Percentiles rank a stretch among this genome's conserved stretches.
phyloP scores from a whole-genome alignment of 768 basidiomycete genomes.

The Amyloporia xantha region DNA sequence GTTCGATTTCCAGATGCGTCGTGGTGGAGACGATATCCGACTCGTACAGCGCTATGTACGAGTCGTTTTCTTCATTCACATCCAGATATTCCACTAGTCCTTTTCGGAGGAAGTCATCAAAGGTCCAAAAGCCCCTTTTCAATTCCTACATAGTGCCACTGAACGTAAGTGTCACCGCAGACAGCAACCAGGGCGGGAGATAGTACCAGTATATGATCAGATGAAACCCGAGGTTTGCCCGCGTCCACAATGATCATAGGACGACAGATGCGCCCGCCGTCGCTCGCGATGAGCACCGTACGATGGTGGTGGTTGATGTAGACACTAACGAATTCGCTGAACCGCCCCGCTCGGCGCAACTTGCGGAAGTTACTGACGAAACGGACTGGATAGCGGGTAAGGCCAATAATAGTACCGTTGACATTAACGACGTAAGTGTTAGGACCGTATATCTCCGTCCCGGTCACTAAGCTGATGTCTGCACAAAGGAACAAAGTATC shows the following conservation, averaged over 20 bases:
- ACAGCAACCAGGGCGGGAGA: constrained; percentile 5
- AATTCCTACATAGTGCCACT: constrained; percentile 47
- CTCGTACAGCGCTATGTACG: constrained; percentile 93
- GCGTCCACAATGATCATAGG: constrained; percentile 96
- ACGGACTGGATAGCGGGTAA: constrained; percentile 76
- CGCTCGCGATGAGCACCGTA: constrained; percentile 92
- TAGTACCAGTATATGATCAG: constrained; percentile 73
- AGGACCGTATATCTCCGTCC: constrained; percentile 92
- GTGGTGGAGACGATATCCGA: constrained; percentile 72
- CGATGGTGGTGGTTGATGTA: constrained; percentile 95
- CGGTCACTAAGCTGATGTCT: constrained; percentile 91
- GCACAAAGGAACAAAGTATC: constrained; percentile 11
- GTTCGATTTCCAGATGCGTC: constrained; percentile 97
- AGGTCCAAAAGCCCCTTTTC: constrained; percentile 70
- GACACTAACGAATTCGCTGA: constrained; percentile 95
- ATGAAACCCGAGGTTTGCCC: constrained; percentile 64
- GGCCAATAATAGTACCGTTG: constrained; percentile 92
- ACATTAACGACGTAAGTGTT: constrained; percentile 94
- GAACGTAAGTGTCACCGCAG: constrained; percentile 2
- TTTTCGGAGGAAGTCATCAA: constrained; percentile 89
- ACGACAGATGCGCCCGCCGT: constrained; percentile 96
- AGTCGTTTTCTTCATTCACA: constrained; percentile 98
- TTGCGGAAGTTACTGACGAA: constrained; percentile 91
- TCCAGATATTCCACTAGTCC: constrained; percentile 98
- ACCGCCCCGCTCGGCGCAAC: constrained; percentile 82